Evolutionary conservation across 31 red algal species (phyloP).

Genomic region (Pterothamnion heteromorphum): DNA sequence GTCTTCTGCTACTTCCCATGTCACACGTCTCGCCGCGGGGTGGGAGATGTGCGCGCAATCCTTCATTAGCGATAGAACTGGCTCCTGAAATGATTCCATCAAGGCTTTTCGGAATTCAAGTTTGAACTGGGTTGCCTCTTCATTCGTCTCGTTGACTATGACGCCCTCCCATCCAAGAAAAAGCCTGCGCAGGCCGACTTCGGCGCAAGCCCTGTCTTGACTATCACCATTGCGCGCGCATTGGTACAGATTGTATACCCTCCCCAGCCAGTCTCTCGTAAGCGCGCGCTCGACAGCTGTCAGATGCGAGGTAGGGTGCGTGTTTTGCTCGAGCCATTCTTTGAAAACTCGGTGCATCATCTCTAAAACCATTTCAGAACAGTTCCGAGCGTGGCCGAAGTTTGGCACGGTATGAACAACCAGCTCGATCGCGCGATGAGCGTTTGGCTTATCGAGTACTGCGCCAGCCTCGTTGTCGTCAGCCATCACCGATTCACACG

Average conservation of each 20-base stretch:
- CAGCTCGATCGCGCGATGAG: background rate
- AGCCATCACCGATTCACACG: background rate
- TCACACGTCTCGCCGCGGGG: background rate
- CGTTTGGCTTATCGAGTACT: background rate
- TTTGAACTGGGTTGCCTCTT: background rate
- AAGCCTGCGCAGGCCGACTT: background rate
- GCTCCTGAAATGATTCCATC: background rate
- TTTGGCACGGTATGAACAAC: background rate
- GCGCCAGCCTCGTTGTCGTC: background rate
- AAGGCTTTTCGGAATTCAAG: background rate
- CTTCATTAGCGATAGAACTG: background rate
- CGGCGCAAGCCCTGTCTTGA: background rate
- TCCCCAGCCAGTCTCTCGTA: background rate
- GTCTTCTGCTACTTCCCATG: background rate
- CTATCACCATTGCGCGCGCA: background rate
- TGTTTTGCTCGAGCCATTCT: background rate
- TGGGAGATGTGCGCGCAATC: no score
- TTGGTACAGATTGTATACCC: background rate
- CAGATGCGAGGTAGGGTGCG: background rate
- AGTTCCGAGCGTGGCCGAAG: slow-evolving; percentile 11
- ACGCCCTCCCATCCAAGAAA: background rate
- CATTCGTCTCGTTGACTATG: background rate
- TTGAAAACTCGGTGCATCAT: background rate
- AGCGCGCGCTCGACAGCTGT: background rate
- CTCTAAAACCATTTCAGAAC: no score